Evolutionary conservation across 2,329 filamentous ascomycete genomes (phyloP).

Genomic region (Aplosporella prunicola): DNA sequence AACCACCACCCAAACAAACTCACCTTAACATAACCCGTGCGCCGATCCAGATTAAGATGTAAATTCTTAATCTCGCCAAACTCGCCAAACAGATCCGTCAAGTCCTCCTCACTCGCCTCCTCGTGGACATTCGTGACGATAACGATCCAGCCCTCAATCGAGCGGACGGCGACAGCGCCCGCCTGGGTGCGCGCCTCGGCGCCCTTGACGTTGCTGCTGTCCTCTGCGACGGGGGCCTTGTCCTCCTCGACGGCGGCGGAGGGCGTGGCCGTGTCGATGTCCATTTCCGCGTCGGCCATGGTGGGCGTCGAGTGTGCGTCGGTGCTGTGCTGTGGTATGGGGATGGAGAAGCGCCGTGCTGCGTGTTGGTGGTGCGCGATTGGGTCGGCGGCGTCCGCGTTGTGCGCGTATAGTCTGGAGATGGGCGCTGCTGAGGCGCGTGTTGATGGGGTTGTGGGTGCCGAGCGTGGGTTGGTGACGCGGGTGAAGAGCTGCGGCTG

Average conservation of each 20-base stretch:
- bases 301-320: background rate
- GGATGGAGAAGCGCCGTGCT: too few species aligned
- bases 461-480: too few species aligned
- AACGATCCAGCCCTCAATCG: constrained; percentile 84
- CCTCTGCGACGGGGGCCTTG: background rate
- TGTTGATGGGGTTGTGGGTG: too few species aligned
- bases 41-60: constrained; percentile 71
- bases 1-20: too few species aligned
- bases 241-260: background rate
- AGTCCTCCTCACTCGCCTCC: constrained; percentile 73
- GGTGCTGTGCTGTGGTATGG: background rate
- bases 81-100: constrained; percentile 74
- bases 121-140: constrained; percentile 82
- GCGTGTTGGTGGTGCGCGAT: too few species aligned
- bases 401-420: too few species aligned
- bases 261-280: constrained; percentile 3
- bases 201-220: constrained; percentile 36
- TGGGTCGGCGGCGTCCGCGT: too few species aligned
- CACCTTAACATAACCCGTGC: constrained; percentile 82
- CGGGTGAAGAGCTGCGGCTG: too few species aligned
- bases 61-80: constrained; percentile 82
- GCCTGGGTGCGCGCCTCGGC: constrained; percentile 61
- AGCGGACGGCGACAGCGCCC: constrained; percentile 71
- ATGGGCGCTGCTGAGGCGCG: too few species aligned
- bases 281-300: constrained; percentile 9